phyloP scores from a whole-genome alignment of 2,329 filamentous ascomycete species.

The Alternaria triticina region DNA sequence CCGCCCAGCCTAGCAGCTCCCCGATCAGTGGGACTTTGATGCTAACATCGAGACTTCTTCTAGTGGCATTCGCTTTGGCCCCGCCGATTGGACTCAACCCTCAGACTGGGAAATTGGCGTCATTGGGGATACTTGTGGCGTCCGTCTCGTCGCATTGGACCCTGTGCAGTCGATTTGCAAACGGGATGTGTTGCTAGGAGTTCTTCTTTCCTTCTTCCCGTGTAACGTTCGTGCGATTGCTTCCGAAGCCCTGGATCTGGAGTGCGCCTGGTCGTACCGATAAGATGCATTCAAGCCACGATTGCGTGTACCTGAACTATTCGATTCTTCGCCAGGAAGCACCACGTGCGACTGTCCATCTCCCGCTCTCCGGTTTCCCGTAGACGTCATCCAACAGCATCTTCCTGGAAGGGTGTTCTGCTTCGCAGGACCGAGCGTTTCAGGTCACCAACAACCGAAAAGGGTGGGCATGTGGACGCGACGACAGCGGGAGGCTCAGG shows the following conservation, averaged over 20 bases:
- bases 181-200: background rate
- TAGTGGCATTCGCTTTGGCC: background rate
- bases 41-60: background rate
- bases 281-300: background rate
- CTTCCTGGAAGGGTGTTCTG: background rate
- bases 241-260: background rate
- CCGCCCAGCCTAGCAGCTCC: background rate
- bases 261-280: background rate
- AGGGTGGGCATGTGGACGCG: background rate
- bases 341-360: background rate
- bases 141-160: background rate
- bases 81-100: slow-evolving; percentile 8
- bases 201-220: slow-evolving; percentile 3
- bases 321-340: background rate
- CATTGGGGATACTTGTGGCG: background rate
- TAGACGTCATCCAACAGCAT: background rate
- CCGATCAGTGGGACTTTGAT: background rate
- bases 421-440: background rate
- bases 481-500: slow-evolving; percentile 4
- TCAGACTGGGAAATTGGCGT: background rate
- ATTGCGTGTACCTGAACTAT: background rate
- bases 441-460: background rate
- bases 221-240: background rate
- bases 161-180: background rate
- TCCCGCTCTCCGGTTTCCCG: background rate